Base-by-base conservation (phyloP, 768 basidiomycete genomes). In the Rhodotorula taiwanensis region DNA sequence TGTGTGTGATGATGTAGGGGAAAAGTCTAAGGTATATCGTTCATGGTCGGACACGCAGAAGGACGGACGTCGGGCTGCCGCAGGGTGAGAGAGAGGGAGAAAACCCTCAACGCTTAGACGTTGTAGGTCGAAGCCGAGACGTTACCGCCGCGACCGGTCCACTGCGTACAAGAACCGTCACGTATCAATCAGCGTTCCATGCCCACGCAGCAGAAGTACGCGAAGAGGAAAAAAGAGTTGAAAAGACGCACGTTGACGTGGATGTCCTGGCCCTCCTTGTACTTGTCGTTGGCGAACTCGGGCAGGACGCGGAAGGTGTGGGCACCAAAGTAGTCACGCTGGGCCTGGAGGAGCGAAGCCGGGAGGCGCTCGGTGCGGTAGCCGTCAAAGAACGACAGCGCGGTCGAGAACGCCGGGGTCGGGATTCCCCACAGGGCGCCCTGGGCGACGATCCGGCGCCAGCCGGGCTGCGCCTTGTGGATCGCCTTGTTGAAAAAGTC, bases 401-500 rank as follows among this genome's bases (percentile, higher is more conserved):
- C 94, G 45, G 94, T 97, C 81, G 88, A 89, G 81, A 92, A 91
- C n/a, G 92, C 92, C 36, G 95, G 93, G 39, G 90, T 87, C 66
- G 95, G 89, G 75, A 95, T 92, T 75, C 95, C 95, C 89, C 91
- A 98, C 61, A 98, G 87, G 65, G 88, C 86, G 63, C 89, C 88
- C 77, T 98, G 95, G 55, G 95, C 95, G 72, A 90, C 83, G 58
- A 98, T 86, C 69, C 95, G 90, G 77, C 95, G 84, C 95, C 95
- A 99, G 63, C 95, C 95, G 64, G 91, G 87, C 77, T 98, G 94
- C 50, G 94, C 94, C 72, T 82, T 88, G 80, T 91, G 87, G 66
- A 93, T 71, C 83, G 88, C 88, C 76, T 89, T 89, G 80, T 87
- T 91, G 83, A 99, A 99, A 84, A 99, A 99, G 77, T 89, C 86